These are phyloP conservation scores for Cystoisospora suis DNA, from an alignment of 169 alveolate genomes.

Conservation along the genomic window DNA sequence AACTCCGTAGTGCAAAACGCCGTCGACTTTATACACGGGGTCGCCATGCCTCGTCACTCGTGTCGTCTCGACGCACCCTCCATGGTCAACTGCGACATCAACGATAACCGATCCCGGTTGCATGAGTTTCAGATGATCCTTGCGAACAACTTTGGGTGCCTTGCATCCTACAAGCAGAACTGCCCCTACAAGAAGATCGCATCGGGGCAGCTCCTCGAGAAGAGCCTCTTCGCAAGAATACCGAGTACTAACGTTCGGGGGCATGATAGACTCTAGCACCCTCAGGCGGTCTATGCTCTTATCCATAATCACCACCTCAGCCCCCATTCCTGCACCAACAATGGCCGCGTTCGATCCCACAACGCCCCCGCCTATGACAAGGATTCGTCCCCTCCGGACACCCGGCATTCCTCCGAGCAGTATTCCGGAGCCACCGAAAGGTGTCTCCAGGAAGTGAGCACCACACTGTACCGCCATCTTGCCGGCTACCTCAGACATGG, in stretches of 20 bases:
- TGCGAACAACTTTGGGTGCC: conserved; percentile 50
- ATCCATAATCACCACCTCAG: conserved; percentile 50
- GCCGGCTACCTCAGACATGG: conserved; percentile 67
- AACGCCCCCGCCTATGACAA: conserved; percentile 62
- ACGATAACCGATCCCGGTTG: conserved; percentile 48
- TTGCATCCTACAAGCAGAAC: conserved; percentile 37
- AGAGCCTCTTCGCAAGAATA: not conserved
- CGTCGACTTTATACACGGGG: conserved; percentile 55
- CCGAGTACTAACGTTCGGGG: conserved; percentile 50
- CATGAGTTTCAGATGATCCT: conserved; percentile 39
- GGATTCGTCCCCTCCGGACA: conserved; percentile 45
- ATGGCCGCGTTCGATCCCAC: conserved; percentile 61
- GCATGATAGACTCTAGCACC: conserved; percentile 34
- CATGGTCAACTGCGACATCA: conserved; percentile 66
- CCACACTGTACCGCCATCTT: conserved; percentile 49
- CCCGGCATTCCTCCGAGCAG: conserved; percentile 66
- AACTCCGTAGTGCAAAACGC: conserved; percentile 59
- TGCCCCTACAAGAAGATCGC: conserved; percentile 64
- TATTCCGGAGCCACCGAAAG: conserved; percentile 49
- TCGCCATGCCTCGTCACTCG: conserved; percentile 41
- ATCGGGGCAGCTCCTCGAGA: conserved; percentile 13
- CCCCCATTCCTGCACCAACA: conserved; percentile 57
- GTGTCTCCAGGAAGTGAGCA: conserved; percentile 5
- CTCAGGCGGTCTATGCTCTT: conserved; percentile 23
- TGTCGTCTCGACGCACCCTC: conserved; percentile 64